phyloP scores from a whole-genome alignment of 2,329 filamentous ascomycete species.

The Periconia macrospinosa region DNA sequence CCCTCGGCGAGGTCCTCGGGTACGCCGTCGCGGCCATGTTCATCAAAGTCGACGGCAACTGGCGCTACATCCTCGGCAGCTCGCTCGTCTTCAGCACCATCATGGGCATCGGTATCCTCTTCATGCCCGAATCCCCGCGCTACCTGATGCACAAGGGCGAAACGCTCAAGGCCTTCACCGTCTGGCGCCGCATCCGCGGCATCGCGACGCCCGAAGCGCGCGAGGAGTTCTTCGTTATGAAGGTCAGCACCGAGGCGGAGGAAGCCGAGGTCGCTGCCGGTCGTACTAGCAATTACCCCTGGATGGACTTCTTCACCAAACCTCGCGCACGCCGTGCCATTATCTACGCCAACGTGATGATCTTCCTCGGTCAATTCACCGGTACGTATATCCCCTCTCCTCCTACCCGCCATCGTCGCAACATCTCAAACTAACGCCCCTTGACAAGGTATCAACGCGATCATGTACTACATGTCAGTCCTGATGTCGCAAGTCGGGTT shows the following conservation, averaged over 20 bases:
- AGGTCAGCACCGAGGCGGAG: slow-evolving; percentile 61
- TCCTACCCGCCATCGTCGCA: too few species aligned
- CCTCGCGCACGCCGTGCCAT: slow-evolving; percentile 61
- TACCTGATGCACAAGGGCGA: slow-evolving; percentile 70
- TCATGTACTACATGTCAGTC: slow-evolving; percentile 72
- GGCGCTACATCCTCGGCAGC: slow-evolving; percentile 73
- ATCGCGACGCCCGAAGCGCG: slow-evolving; percentile 58
- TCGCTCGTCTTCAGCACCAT: slow-evolving; percentile 71
- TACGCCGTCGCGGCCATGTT: slow-evolving; percentile 76
- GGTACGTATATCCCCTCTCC: slow-evolving; percentile 39
- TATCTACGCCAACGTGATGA: slow-evolving; percentile 70
- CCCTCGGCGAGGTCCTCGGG: slow-evolving; percentile 72
- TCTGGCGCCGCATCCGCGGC: slow-evolving; percentile 74
- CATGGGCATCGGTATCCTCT: slow-evolving; percentile 66
- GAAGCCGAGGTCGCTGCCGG: slow-evolving; percentile 55
- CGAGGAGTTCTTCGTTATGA: slow-evolving; percentile 75
- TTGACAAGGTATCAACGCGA: slow-evolving; percentile 61
- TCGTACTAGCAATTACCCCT: slow-evolving; percentile 62
- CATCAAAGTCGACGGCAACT: slow-evolving; percentile 68
- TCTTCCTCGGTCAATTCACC: slow-evolving; percentile 73
- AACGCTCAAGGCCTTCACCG: slow-evolving; percentile 63
- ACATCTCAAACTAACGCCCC: not conserved
- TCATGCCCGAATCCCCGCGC: slow-evolving; percentile 70
- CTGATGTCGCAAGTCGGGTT: slow-evolving; percentile 72
- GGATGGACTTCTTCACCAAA: slow-evolving; percentile 74